Evolutionary conservation across 129 eudicot genomes (phyloP).

Genomic region (Flaveria ramosissima): DNA sequence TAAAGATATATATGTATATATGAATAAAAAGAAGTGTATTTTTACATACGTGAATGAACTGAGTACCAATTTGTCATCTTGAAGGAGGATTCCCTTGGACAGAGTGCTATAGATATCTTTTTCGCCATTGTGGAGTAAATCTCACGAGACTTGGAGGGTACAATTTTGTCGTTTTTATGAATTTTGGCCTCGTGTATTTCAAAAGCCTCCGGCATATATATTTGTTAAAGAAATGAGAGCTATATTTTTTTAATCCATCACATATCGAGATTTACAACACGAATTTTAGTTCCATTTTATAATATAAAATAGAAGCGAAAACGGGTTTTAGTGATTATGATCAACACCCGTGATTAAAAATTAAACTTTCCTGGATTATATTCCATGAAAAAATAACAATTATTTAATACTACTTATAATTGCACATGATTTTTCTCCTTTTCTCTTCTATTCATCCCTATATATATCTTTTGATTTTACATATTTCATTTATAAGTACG

Average conservation of each 20-base stretch:
- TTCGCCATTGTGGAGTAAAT: not conserved
- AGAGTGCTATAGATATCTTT: conserved; percentile 20
- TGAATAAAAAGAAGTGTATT: not conserved
- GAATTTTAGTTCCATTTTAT: too few species aligned
- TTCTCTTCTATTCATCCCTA: too few species aligned
- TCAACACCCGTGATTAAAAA: too few species aligned
- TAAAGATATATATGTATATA: not conserved
- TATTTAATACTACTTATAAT: too few species aligned
- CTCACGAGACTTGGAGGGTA: not conserved
- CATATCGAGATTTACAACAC: too few species aligned
- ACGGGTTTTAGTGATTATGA: too few species aligned
- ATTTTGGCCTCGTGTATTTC: not conserved
- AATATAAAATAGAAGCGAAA: not conserved
- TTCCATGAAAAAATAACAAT: too few species aligned
- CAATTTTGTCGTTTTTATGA: not conserved
- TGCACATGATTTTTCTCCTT: too few species aligned
- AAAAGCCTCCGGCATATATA: conserved; percentile 3
- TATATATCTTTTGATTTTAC: too few species aligned
- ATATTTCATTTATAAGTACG: too few species aligned
- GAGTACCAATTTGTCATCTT: conserved; percentile 9
- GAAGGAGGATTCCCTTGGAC: not conserved
- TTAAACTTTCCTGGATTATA: too few species aligned
- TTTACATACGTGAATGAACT: not conserved
- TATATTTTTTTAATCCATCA: not conserved
- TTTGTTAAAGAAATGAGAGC: not conserved